phyloP scores from a whole-genome alignment of 495 filamentous ascomycete species.

The Emericellopsis terricola region DNA sequence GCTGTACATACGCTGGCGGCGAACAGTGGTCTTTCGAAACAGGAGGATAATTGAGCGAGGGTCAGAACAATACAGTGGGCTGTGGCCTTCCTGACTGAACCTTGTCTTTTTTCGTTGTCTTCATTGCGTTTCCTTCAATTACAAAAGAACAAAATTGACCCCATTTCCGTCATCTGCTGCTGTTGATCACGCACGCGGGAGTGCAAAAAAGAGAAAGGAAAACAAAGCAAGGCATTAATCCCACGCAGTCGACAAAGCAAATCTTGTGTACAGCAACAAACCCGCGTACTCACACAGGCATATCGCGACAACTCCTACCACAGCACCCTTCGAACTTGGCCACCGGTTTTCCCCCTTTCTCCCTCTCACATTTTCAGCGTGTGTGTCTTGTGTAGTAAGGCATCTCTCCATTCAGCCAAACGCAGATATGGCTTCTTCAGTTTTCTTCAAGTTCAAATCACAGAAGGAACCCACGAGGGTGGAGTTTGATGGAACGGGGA shows the following conservation, averaged over 20 bases:
- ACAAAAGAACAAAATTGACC: conserved; percentile 44
- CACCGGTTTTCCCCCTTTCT: no score
- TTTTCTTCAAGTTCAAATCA: conserved; percentile 99
- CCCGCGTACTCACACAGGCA: conserved; percentile 14
- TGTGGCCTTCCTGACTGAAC: conserved; percentile 12
- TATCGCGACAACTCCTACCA: conserved; percentile 5
- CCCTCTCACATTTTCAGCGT: no score
- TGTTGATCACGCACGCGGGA: conserved; percentile 13
- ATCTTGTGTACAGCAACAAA: conserved; percentile 7
- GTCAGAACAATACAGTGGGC: no score
- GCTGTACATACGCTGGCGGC: no score
- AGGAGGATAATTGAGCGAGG: no score
- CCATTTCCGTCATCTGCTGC: conserved; percentile 24
- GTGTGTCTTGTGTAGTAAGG: no score
- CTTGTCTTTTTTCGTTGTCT: conserved; percentile 2
- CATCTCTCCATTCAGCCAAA: no score
- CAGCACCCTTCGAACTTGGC: no score
- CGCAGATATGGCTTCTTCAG: conserved; percentile 78
- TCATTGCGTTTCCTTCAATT: conserved; percentile 24
- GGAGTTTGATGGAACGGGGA: conserved; percentile 93
- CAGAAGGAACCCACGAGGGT: conserved; percentile 89
- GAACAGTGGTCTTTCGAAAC: no score
- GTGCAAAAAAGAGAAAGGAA: conserved; percentile 12
- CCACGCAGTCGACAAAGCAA: no score
- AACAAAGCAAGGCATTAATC: conserved; percentile 17